Evolutionary conservation across 768 basidiomycete genomes (phyloP).

Genomic region (Boletus pseudopeckii): DNA sequence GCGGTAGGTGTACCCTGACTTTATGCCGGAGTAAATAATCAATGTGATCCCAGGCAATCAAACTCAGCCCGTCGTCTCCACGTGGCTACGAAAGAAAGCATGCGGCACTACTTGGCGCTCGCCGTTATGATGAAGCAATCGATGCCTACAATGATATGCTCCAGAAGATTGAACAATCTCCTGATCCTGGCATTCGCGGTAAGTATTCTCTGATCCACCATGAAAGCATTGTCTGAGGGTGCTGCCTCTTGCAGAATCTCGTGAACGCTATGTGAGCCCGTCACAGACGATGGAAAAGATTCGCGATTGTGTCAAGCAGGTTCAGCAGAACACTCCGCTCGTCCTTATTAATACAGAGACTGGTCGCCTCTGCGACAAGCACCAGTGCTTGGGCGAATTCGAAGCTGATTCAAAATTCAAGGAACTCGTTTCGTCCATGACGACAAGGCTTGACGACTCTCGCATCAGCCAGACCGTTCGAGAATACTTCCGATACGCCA

Average conservation of each 20-base stretch:
- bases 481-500: background rate
- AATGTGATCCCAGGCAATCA: too few relatives aligned
- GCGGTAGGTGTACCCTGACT: too few relatives aligned
- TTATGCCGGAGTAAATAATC: too few relatives aligned
- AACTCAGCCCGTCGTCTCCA: background rate
- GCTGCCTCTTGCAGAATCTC: too few relatives aligned
- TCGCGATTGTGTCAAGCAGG: background rate
- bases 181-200: too few relatives aligned
- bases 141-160: background rate
- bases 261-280: too few relatives aligned
- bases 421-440: too few relatives aligned
- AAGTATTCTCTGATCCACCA: too few relatives aligned
- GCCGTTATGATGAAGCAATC: background rate
- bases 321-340: background rate
- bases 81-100: constrained; percentile 7
- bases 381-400: too few relatives aligned
- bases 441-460: background rate
- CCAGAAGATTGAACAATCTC: too few relatives aligned
- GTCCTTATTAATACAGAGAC: background rate
- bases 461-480: background rate
- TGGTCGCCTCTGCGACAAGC: background rate
- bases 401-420: too few relatives aligned
- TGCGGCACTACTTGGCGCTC: background rate
- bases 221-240: too few relatives aligned
- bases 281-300: background rate